A percentile compares a stretch with the other conserved stretches of the same genome.
These are phyloP conservation scores for Botryotinia globosa DNA, from an alignment of 2,329 filamentous ascomycete genomes.

Conservation along the genomic window DNA sequence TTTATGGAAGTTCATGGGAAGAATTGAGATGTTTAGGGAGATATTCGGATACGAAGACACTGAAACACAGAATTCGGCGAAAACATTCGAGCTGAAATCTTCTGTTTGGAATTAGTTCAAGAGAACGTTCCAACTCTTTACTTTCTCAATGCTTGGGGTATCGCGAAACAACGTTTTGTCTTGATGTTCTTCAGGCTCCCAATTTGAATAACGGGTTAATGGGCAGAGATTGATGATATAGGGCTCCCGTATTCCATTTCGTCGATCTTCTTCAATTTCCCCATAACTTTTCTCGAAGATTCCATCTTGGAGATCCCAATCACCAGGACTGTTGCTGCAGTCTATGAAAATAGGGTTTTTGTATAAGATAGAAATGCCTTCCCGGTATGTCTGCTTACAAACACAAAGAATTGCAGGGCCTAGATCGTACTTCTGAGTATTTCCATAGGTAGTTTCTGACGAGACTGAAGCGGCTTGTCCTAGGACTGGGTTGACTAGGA, in stretches of 20 bases:
- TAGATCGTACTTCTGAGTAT: not conserved
- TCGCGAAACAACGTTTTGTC: not conserved
- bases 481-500: not conserved
- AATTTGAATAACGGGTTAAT: not conserved
- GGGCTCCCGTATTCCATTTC: not conserved
- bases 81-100: not conserved
- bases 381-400: not conserved
- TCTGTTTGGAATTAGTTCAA: no score
- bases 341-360: not conserved
- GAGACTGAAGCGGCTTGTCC: not conserved
- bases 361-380: not conserved
- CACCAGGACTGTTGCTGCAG: not conserved
- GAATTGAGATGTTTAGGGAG: not conserved
- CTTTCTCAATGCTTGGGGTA: not conserved
- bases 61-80: not conserved
- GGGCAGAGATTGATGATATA: not conserved
- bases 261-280: not conserved
- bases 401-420: not conserved
- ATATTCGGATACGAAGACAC: not conserved
- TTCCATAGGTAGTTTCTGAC: not conserved
- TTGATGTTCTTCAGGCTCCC: fast-evolving
- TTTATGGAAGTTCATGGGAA: not conserved
- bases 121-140: not conserved
- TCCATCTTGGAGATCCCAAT: not conserved
- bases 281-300: fast-evolving